These are phyloP conservation scores for Colletotrichum salicis DNA, from an alignment of 2,329 filamentous ascomycete species.

Conservation along the genomic window DNA sequence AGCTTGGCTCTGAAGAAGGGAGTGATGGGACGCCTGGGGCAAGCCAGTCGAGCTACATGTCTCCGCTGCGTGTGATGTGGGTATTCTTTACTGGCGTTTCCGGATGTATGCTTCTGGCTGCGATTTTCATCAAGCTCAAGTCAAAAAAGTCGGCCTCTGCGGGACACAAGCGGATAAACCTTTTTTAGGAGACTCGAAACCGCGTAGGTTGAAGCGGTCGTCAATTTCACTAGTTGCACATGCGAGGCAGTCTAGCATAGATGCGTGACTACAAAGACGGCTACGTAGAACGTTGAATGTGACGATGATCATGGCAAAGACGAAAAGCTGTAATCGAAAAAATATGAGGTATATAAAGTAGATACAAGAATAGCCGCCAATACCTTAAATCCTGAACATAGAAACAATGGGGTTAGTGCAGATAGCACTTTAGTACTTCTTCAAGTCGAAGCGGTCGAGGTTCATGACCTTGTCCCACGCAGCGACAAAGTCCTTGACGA, in stretches of 20 bases:
- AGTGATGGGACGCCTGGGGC: neutral
- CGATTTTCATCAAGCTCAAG: slow-evolving; percentile 24
- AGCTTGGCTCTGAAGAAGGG: neutral
- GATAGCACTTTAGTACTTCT: slow-evolving; percentile 32
- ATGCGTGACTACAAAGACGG: neutral
- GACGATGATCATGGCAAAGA: accelerated
- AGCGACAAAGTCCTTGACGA: slow-evolving; percentile 76
- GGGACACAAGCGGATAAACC: neutral
- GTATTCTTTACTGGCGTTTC: slow-evolving; percentile 12
- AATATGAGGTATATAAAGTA: neutral
- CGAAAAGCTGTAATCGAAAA: neutral
- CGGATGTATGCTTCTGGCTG: slow-evolving; percentile 7
- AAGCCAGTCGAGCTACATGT: neutral
- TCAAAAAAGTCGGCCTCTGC: neutral
- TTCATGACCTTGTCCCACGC: slow-evolving; percentile 83
- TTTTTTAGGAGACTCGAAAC: too few species aligned
- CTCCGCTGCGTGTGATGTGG: slow-evolving; percentile 24
- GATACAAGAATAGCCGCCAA: neutral
- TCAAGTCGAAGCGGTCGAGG: slow-evolving; percentile 75
- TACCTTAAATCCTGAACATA: neutral
- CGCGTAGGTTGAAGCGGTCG: too few species aligned
- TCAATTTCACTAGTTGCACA: too few species aligned
- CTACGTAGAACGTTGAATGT: too few species aligned
- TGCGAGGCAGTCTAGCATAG: too few species aligned
- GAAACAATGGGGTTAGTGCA: neutral